phyloP scores from a whole-genome alignment of 495 filamentous ascomycete genomes.

The Talaromyces adpressus region DNA sequence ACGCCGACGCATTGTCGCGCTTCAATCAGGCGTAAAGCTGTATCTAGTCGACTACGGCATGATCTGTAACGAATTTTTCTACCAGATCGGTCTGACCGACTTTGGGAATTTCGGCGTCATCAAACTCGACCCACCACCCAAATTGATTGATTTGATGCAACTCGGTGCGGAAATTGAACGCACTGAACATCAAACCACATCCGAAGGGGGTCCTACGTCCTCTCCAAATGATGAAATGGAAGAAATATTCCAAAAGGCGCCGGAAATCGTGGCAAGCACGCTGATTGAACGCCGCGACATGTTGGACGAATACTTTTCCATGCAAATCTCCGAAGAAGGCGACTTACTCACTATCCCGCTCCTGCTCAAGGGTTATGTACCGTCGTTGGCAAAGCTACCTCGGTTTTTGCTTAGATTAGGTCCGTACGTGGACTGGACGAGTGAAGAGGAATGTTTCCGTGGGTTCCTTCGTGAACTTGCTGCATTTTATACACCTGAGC shows the following conservation, averaged over 20 bases:
- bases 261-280: slow-evolving; percentile 50
- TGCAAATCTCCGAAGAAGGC: slow-evolving; percentile 74
- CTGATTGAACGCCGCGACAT: slow-evolving; percentile 75
- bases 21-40: slow-evolving; percentile 89
- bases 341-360: slow-evolving; percentile 75
- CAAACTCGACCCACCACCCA: slow-evolving; percentile 67
- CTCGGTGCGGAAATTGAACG: slow-evolving; percentile 67
- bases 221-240: slow-evolving; percentile 38
- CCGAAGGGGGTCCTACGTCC: slow-evolving; percentile 11
- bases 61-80: slow-evolving; percentile 85
- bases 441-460: slow-evolving; percentile 81
- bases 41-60: slow-evolving; percentile 93
- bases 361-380: slow-evolving; percentile 81
- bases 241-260: slow-evolving; percentile 60
- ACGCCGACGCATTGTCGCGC: slow-evolving; percentile 75
- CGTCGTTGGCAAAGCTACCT: slow-evolving; percentile 78
- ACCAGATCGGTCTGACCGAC: slow-evolving; percentile 92
- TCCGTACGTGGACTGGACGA: slow-evolving; percentile 79
- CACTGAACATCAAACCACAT: slow-evolving; percentile 13
- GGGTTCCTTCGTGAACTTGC: slow-evolving; percentile 85
- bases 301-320: slow-evolving; percentile 85
- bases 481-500: slow-evolving; percentile 83
- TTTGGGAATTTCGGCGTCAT: slow-evolving; percentile 94
- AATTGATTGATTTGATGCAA: slow-evolving; percentile 59
- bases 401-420: slow-evolving; percentile 83